Base-by-base conservation (phyloP, 352 stramenopile genomes). In the Phytophthora sojae region DNA sequence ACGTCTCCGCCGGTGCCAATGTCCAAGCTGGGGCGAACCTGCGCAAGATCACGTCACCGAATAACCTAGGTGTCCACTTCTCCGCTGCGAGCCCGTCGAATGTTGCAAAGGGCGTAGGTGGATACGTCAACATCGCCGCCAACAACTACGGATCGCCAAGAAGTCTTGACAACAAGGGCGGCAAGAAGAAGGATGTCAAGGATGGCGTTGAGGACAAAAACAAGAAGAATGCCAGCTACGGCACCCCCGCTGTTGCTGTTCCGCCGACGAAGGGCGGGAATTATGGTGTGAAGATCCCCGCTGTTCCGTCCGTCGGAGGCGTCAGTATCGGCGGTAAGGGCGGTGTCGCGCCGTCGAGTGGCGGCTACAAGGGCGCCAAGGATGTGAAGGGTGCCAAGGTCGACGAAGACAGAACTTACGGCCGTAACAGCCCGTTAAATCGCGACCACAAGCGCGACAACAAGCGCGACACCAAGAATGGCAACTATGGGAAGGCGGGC, bases 21-120 rank as follows among this genome's bases (percentile, higher is more conserved):
- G 58, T 17, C 3, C 51, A 83, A 11, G 47, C n/a, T 8, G 73
- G 71, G 25, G 55, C 42, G 12, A 64, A 47, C 6, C 63, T 87
- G 21, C 81, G 81, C 35, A 65, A 74, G 39, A 64, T 89, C 51
- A 74, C 80, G 30, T 86, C 79, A 26, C 81, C 79, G 15, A 61
- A 56, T 35, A 32, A 61, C 11, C 61, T 73, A 7, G 61, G 62
- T 15, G 79, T 50, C 45, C 82, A 83, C 61, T 89, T 81, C 61
- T 81, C 76, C 51, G 71, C 66, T 9, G 76, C 67, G 6, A 85
- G 81, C 61, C 79, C 79, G 32, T 64, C 50, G 17, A 71, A 64
- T 73, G 67, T 37, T 53, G 63, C 14, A 6, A 61, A 53, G 15
- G 44, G 37, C 15, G 37, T 59, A 14, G 39, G 44, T 19, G 55